These are phyloP conservation scores for Saccharomyces hybrid DNA, from an alignment of 1,139 yeast genomes.

Conservation along the genomic window DNA sequence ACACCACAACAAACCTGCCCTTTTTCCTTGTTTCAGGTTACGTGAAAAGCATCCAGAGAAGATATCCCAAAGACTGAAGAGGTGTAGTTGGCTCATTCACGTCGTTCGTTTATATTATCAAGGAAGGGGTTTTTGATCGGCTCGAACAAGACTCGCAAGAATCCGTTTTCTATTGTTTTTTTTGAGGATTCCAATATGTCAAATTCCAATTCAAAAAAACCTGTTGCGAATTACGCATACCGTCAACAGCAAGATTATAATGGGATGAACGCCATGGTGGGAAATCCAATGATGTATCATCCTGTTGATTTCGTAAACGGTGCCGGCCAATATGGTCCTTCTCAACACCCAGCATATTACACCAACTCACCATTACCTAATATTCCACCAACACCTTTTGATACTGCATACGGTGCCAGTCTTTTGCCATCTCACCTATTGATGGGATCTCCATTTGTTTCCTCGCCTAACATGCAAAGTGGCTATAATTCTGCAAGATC, in stretches of 20 bases:
- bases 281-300: conserved; percentile 2
- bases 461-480: conserved; percentile 33
- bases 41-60: background rate
- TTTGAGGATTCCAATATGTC: background rate
- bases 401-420: conserved; percentile 50
- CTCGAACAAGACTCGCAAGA: background rate
- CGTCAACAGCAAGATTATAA: background rate
- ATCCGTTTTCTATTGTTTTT: background rate
- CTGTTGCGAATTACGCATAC: background rate
- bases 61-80: background rate
- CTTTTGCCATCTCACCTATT: conserved; percentile 64
- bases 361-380: conserved; percentile 19
- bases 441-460: conserved; percentile 59
- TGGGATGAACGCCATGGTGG: background rate
- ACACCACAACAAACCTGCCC: background rate
- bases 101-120: background rate
- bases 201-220: background rate
- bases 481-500: conserved; percentile 19
- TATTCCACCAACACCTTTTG: conserved; percentile 46
- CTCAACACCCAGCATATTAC: conserved; percentile 16
- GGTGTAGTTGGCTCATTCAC: background rate
- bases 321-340: background rate
- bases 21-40: background rate
- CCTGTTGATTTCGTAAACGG: background rate
- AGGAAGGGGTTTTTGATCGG: background rate